Conservation (phyloP, 192 early-diverging fungal species). For the Physocladia obscura region DNA sequence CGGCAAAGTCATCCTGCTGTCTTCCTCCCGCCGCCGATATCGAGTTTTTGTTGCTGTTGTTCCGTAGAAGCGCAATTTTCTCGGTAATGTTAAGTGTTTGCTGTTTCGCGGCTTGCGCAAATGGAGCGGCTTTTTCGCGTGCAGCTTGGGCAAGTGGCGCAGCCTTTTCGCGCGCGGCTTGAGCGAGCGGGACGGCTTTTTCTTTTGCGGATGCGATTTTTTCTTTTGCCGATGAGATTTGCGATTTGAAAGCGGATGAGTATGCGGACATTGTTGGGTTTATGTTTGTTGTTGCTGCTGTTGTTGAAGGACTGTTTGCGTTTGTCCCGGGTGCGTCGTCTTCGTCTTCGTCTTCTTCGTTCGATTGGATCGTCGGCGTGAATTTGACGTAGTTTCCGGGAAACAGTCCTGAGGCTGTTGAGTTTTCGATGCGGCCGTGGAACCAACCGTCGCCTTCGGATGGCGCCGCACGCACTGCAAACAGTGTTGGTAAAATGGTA, state of each 20-base stretch:
- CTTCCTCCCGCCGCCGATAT: too few species aligned
- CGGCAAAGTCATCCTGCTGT: too few species aligned
- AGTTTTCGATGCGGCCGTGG: constrained; percentile 48
- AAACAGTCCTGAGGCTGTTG: constrained; percentile 51
- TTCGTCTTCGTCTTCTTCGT: constrained; percentile 3
- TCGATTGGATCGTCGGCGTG: not conserved
- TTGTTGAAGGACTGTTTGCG: not conserved
- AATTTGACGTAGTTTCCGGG: constrained; percentile 59
- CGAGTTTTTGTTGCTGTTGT: not conserved
- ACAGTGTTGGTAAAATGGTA: constrained; percentile 31
- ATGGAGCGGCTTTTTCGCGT: not conserved
- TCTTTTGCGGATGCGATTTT: not conserved
- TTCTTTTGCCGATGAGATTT: not conserved
- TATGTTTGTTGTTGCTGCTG: not conserved
- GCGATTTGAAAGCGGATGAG: not conserved
- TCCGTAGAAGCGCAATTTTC: not conserved
- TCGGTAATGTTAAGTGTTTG: not conserved
- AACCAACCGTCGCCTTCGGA: constrained; percentile 59
- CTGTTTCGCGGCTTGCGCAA: not conserved
- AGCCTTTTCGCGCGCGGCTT: not conserved
- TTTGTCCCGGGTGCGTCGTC: not conserved
- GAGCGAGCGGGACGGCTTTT: not conserved
- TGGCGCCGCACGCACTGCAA: constrained; percentile 24
- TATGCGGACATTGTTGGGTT: not conserved
- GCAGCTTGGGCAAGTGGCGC: too few species aligned